phyloP scores from a whole-genome alignment of 345 rosid species.

The Lepidium africanum region DNA sequence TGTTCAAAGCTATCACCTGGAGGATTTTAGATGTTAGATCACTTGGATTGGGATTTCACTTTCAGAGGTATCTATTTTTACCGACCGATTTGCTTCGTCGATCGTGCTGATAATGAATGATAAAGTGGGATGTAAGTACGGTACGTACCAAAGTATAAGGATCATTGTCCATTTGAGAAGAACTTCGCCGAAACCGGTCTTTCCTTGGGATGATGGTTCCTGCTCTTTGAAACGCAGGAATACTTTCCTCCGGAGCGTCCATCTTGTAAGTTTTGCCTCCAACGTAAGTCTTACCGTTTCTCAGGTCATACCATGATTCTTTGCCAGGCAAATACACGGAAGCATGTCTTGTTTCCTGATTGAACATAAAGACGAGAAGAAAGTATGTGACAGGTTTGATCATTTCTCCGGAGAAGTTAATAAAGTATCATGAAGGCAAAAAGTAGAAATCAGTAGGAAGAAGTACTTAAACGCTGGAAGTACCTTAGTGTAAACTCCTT shows the following conservation, averaged over 20 bases:
- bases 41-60: no score
- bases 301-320: conserved; percentile 81
- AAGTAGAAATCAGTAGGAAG: neutral
- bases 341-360: conserved; percentile 60
- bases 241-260: conserved; percentile 68
- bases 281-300: conserved; percentile 53
- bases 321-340: conserved; percentile 88
- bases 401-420: neutral
- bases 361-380: neutral
- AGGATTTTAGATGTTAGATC: neutral
- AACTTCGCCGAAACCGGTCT: conserved; percentile 86
- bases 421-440: neutral
- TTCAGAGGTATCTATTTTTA: no score
- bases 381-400: neutral
- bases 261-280: conserved; percentile 71
- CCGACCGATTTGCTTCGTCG: neutral
- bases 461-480: neutral
- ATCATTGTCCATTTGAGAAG: conserved; percentile 90
- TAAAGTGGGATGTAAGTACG: neutral
- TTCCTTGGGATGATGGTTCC: conserved; percentile 92
- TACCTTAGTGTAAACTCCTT: conserved; percentile 91
- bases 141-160: conserved; percentile 86
- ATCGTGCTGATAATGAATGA: neutral
- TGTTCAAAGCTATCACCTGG: conserved; percentile 93
- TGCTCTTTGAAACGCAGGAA: conserved; percentile 96